Evolutionary conservation across 1,284 basidiomycete species (phyloP), one percentile per base, ranked within the genome.

Genomic region (Irpex sp.): DNA sequence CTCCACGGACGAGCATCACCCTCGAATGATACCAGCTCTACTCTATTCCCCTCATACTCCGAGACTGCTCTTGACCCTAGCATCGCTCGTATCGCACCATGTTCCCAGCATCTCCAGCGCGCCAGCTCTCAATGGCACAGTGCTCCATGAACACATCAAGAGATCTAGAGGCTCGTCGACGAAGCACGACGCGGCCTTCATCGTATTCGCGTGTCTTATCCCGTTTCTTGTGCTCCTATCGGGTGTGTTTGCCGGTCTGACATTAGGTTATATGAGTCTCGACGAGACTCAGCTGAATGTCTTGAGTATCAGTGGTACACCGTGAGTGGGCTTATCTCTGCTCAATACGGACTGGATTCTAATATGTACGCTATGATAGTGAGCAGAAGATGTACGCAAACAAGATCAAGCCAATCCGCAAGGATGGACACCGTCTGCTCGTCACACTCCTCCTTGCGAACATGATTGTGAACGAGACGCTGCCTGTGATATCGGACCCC

Each of bases 231-330:
- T 87, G 69, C 70, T 86, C 70, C 68, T 85, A 64, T 87, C 85
- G 68, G 86, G 86, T 74, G 63, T 87, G 70, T 87, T 90, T 79
- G 88, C 89, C 69, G 89, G 87, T 74, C 78, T 94, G 67, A 93
- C 92, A 64, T 78, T 93, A 58, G 95, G 94, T 8, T 96, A 96
- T 75, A 95, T 97, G 92, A 93, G 90, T 69, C 83, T 97, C 69
- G 95, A 96, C 76, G 92, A 93, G 76, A 97, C 94, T 19, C 94
- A 96, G 80, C 82, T 97, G 46, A 89, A 92, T 71, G 95, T 97
- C 1, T 79, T 97, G 9, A 86, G 89, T 66, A 87, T 94, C 61
- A 92, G 91, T 63, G 94, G 94, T 21, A 92, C 90, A 17, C 83
- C 89, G 82, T 92, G 69, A 66, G 90, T 83, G 35, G 15, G 9